Evolutionary conservation across 2,329 filamentous ascomycete species (phyloP), one percentile per base, ranked within the genome.

Genomic region (Blumeriella jaapii): DNA sequence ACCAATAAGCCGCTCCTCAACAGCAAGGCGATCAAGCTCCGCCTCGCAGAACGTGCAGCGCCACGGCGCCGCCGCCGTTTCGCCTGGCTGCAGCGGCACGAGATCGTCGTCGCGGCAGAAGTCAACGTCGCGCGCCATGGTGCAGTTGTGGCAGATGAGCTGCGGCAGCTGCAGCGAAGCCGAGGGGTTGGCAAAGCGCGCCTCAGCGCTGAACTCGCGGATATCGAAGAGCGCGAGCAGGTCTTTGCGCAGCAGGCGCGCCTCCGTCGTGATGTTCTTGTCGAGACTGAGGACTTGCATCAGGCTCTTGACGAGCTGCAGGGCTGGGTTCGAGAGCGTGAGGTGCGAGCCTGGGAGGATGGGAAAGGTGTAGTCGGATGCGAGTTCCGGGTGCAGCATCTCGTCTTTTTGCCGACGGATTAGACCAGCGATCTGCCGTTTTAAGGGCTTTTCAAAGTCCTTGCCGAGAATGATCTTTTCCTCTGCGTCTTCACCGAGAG

Each of bases 241-340:
- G 41, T 96, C 89, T 50, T 93, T 93, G 34, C 93, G 78, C 1
- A 98, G 68, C 2, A 93, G 66, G 5, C 91, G 78, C 2, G 85
- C 86, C 59, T 96, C 89, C 30, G 93, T 74, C 0, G 78, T 80
- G 50, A 93, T 91, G 49, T 84, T 84, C 58, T 89, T 91, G 61
- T 94, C 91, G 1, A 98, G 71, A 20, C 76, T 82, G 4, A 98
- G 67, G 7, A 98, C 81, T 56, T 96, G 89, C 76, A 93, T 93
- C 27, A 98, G 71, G 12, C 74, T 75, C 60, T 96, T 98, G 49
- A 94, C 85, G 3, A 98, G 73, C 58, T 96, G 87, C 1, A 98
- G 70, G 0, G 85, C 76, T 0, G 89, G 82, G 51, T 91, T 89
- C n/a, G 60, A 55, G 3, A 67, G 59, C 13, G 64, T 61, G 10